Percentiles rank a stretch among this genome's conserved stretches.
These are phyloP conservation scores for Amanita subjunquillea DNA, from an alignment of 768 basidiomycete genomes.

Conservation along the genomic window DNA sequence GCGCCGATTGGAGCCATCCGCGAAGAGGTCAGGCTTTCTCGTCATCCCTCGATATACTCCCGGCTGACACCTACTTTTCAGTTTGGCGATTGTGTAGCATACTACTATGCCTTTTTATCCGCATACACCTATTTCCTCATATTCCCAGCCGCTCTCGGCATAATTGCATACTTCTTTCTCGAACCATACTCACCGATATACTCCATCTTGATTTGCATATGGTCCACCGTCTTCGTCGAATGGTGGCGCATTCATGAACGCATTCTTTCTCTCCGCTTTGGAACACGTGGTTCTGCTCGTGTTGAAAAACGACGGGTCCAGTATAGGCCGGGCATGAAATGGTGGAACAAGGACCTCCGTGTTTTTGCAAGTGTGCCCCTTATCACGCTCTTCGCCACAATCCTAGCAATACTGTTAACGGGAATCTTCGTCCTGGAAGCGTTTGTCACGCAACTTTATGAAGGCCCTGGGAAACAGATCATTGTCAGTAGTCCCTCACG, in stretches of 20 bases:
- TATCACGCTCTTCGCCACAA: constrained; percentile 60
- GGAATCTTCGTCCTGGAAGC: constrained; percentile 84
- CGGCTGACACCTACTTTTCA: constrained; percentile 5
- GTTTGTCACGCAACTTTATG: constrained; percentile 81
- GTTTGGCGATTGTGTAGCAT: constrained; percentile 76
- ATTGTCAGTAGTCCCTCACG: constrained; percentile 43
- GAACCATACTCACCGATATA: constrained; percentile 70
- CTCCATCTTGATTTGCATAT: constrained; percentile 66
- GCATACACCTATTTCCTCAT: constrained; percentile 75
- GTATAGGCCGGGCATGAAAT: constrained; percentile 42
- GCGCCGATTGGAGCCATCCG: constrained; percentile 61
- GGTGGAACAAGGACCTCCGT: constrained; percentile 69
- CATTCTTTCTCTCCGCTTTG: constrained; percentile 73
- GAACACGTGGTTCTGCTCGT: constrained; percentile 64
- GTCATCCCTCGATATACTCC: background rate
- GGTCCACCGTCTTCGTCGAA: constrained; percentile 83
- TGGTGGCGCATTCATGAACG: constrained; percentile 87
- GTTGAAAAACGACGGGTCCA: constrained; percentile 67
- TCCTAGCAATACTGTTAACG: constrained; percentile 64
- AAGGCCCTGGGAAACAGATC: constrained; percentile 72
- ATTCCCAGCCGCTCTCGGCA: constrained; percentile 65
- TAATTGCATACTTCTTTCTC: constrained; percentile 59
- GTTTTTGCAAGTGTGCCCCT: constrained; percentile 62
- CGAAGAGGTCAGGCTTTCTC: constrained; percentile 44
- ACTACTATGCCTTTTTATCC: constrained; percentile 85